Percentiles rank a stretch among this genome's conserved stretches.
Evolutionary conservation across 331 rosid genomes (phyloP).

Genomic region (Phaseolus coccineus): DNA sequence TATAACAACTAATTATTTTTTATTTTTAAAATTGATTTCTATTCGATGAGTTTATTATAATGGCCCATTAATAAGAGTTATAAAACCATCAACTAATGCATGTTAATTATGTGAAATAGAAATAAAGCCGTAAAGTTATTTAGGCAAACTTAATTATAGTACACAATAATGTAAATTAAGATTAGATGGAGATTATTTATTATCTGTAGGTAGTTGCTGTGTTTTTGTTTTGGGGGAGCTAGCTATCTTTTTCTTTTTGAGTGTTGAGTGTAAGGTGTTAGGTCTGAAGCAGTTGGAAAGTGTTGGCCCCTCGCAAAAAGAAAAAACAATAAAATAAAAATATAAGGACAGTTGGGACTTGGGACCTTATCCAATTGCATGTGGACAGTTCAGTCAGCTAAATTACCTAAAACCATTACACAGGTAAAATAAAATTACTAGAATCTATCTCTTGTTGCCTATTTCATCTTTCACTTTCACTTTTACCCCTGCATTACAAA

Average conservation of each 20-base stretch:
- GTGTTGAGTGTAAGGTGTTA: conserved; percentile 23
- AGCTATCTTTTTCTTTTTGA: conserved; percentile 7
- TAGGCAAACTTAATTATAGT: conserved; percentile 8
- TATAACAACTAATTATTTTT: too few relatives aligned
- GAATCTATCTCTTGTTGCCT: background rate
- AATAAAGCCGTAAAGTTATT: background rate
- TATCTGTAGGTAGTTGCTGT: conserved; percentile 17
- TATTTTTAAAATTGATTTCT: too few relatives aligned
- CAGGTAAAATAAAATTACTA: conserved; percentile 32
- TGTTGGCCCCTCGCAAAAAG: background rate
- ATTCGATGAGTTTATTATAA: too few relatives aligned
- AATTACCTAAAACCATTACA: conserved; percentile 31
- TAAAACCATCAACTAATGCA: too few relatives aligned
- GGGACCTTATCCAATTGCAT: conserved; percentile 44
- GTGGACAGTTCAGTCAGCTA: conserved; percentile 37
- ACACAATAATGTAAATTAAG: conserved; percentile 24
- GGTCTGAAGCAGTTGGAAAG: conserved; percentile 46
- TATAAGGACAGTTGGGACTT: conserved; percentile 33
- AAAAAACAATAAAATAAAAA: background rate
- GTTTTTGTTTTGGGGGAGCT: conserved; percentile 26
- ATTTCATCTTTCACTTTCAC: conserved; percentile 32
- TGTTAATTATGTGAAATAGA: too few relatives aligned
- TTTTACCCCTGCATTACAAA: background rate
- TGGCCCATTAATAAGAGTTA: too few relatives aligned
- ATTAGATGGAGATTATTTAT: background rate